phyloP scores from a whole-genome alignment of 2,329 filamentous ascomycete genomes.

The Cladosporium sp. region DNA sequence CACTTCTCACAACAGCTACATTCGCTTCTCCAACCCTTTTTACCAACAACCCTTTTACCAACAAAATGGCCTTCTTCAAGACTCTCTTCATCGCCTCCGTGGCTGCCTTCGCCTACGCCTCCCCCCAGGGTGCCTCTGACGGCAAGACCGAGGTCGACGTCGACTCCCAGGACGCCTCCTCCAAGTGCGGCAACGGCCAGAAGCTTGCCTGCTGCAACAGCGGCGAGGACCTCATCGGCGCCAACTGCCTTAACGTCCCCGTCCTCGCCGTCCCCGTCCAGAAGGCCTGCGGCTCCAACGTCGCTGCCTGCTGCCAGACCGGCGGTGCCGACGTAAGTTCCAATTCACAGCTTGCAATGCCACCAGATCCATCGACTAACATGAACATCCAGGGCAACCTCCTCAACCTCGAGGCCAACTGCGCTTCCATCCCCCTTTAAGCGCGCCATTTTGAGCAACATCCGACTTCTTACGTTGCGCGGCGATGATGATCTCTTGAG shows the following conservation, averaged over 20 bases:
- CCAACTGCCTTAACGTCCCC: background rate
- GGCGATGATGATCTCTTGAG: too few species aligned
- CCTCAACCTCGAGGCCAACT: constrained; percentile 11
- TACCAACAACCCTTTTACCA: constrained; percentile 1
- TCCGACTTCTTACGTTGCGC: background rate
- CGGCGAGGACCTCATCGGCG: background rate
- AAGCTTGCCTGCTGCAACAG: background rate
- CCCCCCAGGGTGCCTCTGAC: background rate
- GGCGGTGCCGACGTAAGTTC: background rate
- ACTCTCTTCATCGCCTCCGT: constrained; percentile 6
- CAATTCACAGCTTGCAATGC: background rate
- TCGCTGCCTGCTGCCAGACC: constrained; percentile 9
- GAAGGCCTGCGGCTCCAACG: constrained; percentile 10
- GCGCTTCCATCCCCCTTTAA: constrained; percentile 11
- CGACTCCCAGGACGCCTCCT: background rate
- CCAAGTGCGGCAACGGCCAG: background rate
- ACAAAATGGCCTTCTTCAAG: constrained; percentile 8
- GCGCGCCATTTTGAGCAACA: background rate
- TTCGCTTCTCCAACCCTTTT: constrained; percentile 8
- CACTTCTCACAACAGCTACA: constrained; percentile 1
- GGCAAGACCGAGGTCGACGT: background rate
- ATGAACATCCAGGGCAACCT: background rate
- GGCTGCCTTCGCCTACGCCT: constrained; percentile 3
- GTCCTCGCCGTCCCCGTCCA: constrained; percentile 6
- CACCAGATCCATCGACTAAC: background rate